Evolutionary conservation across 768 basidiomycete species (phyloP), one percentile per base, ranked within the genome.

Genomic region (Coprinopsis strossmayeri): DNA sequence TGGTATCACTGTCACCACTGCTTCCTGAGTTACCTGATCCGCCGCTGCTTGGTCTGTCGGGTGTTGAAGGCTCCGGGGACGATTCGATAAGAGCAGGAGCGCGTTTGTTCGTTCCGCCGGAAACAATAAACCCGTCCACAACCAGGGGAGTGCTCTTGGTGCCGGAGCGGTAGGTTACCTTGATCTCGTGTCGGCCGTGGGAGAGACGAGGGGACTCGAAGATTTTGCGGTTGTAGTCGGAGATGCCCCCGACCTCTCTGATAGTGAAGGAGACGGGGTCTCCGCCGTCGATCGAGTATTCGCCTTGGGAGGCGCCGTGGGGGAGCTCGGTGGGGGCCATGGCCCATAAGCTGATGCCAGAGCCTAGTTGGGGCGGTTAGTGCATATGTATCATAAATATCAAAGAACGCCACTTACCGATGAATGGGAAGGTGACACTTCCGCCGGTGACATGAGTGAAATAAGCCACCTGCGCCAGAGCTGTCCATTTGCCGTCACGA

Each of bases 321-420:
- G 46, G 26, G 15, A 38, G 46, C 30, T 48, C 34, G n/a, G 34
- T 37, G 12, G 37, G 38, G 11, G 18, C 24, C 48, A 49, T 49
- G 11, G 25, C 34, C 23, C 24, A 39, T 2, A 45, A 26, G 20
- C 27, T 41, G 2, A 46, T 10, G 4, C 50, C 28, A 24, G 34
- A 24, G 12, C 50, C 50, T 51, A 13, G 12, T 1, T 2, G 11
- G 3, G 34, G n/a, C 7, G n/a, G n/a, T n/a, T 1, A 28, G 18
- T 43, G n/a, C 2, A 27, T 17, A n/a, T 12, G 15, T 24, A 25
- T 18, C 5, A 3, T 10, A 44, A 49, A 9, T 9, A 21, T 40
- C 11, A 32, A 13, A 3, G 17, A 25, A 44, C 20, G 4, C 9
- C 11, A n/a, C 50, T 32, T 4, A 46, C 50, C 50, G n/a, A 25